Evolutionary conservation across 208 protist genomes (phyloP), one percentile per base, ranked within the genome.

Genomic region (Leishmania tropica): DNA sequence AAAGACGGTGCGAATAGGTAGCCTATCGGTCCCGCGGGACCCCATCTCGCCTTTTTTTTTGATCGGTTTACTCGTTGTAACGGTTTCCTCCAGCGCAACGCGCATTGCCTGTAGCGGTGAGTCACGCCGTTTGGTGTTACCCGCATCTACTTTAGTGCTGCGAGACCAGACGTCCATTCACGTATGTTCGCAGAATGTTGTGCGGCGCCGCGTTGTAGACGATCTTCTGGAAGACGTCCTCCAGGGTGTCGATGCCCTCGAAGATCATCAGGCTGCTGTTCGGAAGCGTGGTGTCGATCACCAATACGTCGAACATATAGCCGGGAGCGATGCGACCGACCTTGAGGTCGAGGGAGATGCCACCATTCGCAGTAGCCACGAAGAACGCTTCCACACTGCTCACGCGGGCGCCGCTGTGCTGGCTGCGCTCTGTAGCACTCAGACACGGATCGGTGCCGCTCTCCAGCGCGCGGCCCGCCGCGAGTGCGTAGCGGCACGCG

Each of bases 281-380:
- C 3, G 77, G 79, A n/a, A 86, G 79, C 51, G 87, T 79, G 10
- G 89, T 89, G 83, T 97, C 96, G 62, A 98, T 88, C 35, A 96
- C 83, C 13, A 99, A 15, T 3, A 90, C 92, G 86, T 99, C 96
- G 84, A 98, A 98, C 45, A 85, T 67, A 81, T 97, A 99, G 0
- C 96, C 95, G 1, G 89, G 83, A 11, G 80, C 90, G 74, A 99
- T 94, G 77, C 85, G 92, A 53, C 97, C 98, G 62, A 99, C 84
- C n/a, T 95, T 89, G 40, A 99, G 53, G 77, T 96, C 90, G 35
- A 99, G 88, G 10, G 89, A 86, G 24, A 90, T 85, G 31, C 97
- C 98, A 13, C 96, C 97, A 42, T 92, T 91, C 48, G 95, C 83
- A 24, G 98, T 99, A 4, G 95, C 96, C 1, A 98, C 80, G 75